Evolutionary conservation across 1,284 basidiomycete genomes (phyloP).

Genomic region (Heterobasidion occidentale): DNA sequence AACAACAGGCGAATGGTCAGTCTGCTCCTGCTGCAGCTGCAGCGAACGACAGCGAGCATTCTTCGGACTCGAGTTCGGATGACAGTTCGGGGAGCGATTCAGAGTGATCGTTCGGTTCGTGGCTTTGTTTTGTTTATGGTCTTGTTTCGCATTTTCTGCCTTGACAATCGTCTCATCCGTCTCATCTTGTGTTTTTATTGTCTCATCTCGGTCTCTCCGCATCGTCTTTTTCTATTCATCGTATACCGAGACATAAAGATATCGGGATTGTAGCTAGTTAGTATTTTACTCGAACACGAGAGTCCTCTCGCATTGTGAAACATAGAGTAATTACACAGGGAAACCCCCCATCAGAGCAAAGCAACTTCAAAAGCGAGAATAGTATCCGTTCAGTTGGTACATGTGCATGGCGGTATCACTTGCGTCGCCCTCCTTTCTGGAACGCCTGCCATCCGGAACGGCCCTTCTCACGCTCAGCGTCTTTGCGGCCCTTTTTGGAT

Average conservation of each 20-base stretch:
- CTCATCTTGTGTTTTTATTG: conserved; percentile 12
- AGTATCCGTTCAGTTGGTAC: not conserved
- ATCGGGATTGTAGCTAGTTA: conserved; percentile 26
- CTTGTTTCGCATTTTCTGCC: conserved; percentile 2
- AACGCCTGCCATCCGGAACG: conserved; percentile 14
- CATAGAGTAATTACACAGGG: not conserved
- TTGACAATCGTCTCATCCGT: conserved; percentile 8
- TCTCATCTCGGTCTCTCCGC: conserved; percentile 10
- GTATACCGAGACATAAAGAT: conserved; percentile 27
- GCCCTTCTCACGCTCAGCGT: conserved; percentile 10
- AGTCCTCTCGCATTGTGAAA: conserved; percentile 4
- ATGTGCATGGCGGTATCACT: not conserved
- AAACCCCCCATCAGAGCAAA: not conserved
- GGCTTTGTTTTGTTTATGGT: not conserved
- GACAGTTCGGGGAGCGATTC: conserved; percentile 75
- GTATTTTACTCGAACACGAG: conserved; percentile 21
- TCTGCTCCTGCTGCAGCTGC: conserved; percentile 20
- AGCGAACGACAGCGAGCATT: conserved; percentile 60
- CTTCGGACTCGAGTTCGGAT: conserved; percentile 71
- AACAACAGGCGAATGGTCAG: conserved; percentile 24
- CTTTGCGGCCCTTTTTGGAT: conserved; percentile 4
- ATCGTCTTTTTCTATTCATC: conserved; percentile 11
- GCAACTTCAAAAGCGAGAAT: not conserved
- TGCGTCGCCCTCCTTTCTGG: conserved; percentile 9
- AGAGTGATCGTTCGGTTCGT: conserved; percentile 37